phyloP scores from a whole-genome alignment of 2,329 filamentous ascomycete species.

The Tolypocladium tundrense region DNA sequence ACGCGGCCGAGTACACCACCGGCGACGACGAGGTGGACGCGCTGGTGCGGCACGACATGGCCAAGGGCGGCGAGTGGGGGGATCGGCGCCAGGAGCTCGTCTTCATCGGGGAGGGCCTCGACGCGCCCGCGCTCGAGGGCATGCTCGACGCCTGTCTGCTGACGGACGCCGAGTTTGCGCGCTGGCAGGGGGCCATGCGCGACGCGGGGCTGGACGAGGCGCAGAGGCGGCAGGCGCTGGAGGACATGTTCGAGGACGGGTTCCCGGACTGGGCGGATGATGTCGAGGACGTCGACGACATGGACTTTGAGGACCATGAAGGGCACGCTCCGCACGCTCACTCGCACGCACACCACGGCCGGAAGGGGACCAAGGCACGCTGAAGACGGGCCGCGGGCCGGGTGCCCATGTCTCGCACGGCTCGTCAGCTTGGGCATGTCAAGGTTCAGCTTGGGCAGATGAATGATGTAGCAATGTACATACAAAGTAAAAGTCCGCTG shows the following conservation, averaged over 20 bases:
- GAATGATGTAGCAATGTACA: background rate
- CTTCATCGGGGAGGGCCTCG: constrained; percentile 59
- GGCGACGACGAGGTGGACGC: constrained; percentile 36
- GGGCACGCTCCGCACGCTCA: background rate
- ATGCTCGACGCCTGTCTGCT: constrained; percentile 52
- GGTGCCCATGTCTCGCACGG: background rate
- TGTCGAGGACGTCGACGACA: constrained; percentile 22
- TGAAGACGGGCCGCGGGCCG: background rate
- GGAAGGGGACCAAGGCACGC: background rate
- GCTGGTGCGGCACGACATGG: constrained; percentile 38
- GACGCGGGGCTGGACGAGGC: constrained; percentile 22
- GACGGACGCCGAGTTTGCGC: constrained; percentile 44
- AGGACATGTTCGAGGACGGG: constrained; percentile 46
- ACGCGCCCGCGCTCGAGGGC: constrained; percentile 37
- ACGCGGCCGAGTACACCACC: constrained; percentile 37
- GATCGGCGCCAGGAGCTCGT: constrained; percentile 63
- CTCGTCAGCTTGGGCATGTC: background rate
- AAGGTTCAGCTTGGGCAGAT: background rate
- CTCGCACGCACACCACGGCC: background rate
- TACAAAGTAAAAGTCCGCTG: background rate
- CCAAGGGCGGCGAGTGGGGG: constrained; percentile 51
- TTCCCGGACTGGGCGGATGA: constrained; percentile 46
- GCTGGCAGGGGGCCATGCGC: constrained; percentile 44
- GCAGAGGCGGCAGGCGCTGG: constrained; percentile 34
- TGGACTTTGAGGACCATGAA: constrained; percentile 4